phyloP scores from a whole-genome alignment of 805 yeast species.

The Kluyveromyces siamensis region DNA sequence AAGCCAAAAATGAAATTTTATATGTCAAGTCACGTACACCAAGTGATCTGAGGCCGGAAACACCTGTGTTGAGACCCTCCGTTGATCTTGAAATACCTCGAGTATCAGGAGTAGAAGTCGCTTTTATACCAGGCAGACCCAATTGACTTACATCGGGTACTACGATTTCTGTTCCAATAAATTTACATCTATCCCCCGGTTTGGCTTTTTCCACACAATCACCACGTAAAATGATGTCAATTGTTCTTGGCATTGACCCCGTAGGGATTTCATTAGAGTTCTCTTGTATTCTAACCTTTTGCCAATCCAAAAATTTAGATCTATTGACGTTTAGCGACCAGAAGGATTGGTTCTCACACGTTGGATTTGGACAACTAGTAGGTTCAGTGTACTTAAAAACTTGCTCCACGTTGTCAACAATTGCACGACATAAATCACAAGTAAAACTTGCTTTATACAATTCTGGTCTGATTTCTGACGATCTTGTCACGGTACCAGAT shows the following conservation, averaged over 20 bases:
- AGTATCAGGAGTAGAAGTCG: slow-evolving; percentile 67
- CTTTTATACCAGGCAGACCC: slow-evolving; percentile 91
- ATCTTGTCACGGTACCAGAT: slow-evolving; percentile 91
- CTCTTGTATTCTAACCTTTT: slow-evolving; percentile 88
- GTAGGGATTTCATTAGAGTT: slow-evolving; percentile 95
- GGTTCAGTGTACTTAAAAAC: slow-evolving; percentile 92
- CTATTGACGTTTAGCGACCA: slow-evolving; percentile 81
- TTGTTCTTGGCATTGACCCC: slow-evolving; percentile 96
- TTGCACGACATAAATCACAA: slow-evolving; percentile 80
- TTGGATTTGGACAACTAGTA: slow-evolving; percentile 77
- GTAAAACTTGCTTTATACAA: slow-evolving; percentile 76
- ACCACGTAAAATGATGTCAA: slow-evolving; percentile 87
- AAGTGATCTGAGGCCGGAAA: slow-evolving; percentile 78
- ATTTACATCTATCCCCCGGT: slow-evolving; percentile 92
- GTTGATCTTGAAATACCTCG: slow-evolving; percentile 33
- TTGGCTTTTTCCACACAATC: slow-evolving; percentile 93
- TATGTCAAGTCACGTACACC: slow-evolving; percentile 94
- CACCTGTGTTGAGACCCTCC: slow-evolving; percentile 74
- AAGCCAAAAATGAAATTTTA: slow-evolving; percentile 82
- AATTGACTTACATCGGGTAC: slow-evolving; percentile 91
- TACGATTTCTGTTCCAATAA: slow-evolving; percentile 91
- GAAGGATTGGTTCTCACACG: slow-evolving; percentile 75
- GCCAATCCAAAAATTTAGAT: slow-evolving; percentile 93
- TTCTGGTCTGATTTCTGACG: slow-evolving; percentile 95
- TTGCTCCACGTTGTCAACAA: slow-evolving; percentile 86